phyloP scores from a whole-genome alignment of 108 stramenopile species.

The Craspedostauros australis region DNA sequence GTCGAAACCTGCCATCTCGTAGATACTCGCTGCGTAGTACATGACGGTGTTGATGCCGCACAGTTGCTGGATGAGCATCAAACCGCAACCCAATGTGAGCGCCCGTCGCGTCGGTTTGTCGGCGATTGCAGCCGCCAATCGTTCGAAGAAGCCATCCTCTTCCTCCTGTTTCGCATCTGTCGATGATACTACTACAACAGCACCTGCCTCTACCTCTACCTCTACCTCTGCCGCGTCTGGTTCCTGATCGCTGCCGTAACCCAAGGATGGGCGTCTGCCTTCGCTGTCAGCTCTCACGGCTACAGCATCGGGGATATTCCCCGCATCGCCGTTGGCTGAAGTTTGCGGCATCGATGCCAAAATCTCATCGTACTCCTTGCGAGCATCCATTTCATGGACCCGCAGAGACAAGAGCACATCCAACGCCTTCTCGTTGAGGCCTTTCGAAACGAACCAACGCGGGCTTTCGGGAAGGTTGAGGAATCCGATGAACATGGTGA shows the following conservation, averaged over 20 bases:
- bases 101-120: slow-evolving; percentile 52
- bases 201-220: neutral
- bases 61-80: slow-evolving; percentile 81
- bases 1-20: slow-evolving; percentile 78
- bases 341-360: slow-evolving; percentile 3
- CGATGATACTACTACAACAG: neutral
- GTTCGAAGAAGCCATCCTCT: slow-evolving; percentile 3
- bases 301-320: too few relatives aligned
- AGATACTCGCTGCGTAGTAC: slow-evolving; percentile 85
- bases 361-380: slow-evolving; percentile 41
- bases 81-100: slow-evolving; percentile 72
- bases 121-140: slow-evolving; percentile 22
- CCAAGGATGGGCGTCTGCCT: neutral
- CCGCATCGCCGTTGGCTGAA: neutral
- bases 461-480: slow-evolving; percentile 75
- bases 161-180: neutral
- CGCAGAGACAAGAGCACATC: slow-evolving; percentile 39
- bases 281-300: neutral
- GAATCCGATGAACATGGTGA: slow-evolving; percentile 54
- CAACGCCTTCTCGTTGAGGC: slow-evolving; percentile 44
- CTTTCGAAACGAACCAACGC: slow-evolving; percentile 68
- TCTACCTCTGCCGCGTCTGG: neutral
- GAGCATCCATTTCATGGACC: slow-evolving; percentile 27
- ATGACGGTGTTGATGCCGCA: slow-evolving; percentile 92
- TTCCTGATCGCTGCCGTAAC: slow-evolving; percentile 10